Percentiles rank a stretch among this genome's conserved stretches.
These are phyloP conservation scores for Hyaloscypha finlandica DNA, from an alignment of 495 filamentous ascomycete genomes.

Conservation along the genomic window DNA sequence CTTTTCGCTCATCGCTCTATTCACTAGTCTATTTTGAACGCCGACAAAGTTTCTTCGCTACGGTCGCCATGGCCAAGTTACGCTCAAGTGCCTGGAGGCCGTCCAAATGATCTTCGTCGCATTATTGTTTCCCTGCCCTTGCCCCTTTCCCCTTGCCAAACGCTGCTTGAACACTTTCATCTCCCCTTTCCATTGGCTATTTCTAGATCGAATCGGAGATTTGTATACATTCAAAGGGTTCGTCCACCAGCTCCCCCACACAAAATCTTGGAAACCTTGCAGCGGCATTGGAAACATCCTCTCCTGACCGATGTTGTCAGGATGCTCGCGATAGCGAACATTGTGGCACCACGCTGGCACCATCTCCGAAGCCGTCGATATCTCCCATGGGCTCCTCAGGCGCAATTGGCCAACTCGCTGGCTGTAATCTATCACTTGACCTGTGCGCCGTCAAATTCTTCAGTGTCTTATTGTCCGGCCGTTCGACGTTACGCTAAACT, in stretches of 20 bases:
- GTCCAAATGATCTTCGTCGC: conserved; percentile 11
- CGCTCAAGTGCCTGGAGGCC: background rate
- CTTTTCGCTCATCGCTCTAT: background rate
- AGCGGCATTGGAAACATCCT: background rate
- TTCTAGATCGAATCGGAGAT: conserved; percentile 11
- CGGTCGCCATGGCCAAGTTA: too few species aligned
- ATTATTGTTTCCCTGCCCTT: conserved; percentile 6
- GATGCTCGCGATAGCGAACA: background rate
- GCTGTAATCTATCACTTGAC: background rate
- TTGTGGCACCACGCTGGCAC: background rate
- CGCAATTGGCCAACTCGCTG: background rate
- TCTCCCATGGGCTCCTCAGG: background rate
- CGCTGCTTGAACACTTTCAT: conserved; percentile 1
- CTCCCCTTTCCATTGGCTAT: conserved; percentile 6
- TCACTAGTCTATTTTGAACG: background rate
- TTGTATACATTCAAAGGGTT: background rate
- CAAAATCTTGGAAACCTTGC: background rate
- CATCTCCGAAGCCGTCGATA: background rate
- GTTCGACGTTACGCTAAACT: background rate
- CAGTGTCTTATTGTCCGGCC: background rate
- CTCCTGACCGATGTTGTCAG: background rate
- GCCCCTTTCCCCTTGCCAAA: conserved; percentile 5
- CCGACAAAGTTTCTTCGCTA: background rate
- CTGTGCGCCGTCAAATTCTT: background rate
- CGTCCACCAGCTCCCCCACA: background rate